Base-by-base conservation (phyloP, 2,329 filamentous ascomycete species). In the Fusarium verrucosum region DNA sequence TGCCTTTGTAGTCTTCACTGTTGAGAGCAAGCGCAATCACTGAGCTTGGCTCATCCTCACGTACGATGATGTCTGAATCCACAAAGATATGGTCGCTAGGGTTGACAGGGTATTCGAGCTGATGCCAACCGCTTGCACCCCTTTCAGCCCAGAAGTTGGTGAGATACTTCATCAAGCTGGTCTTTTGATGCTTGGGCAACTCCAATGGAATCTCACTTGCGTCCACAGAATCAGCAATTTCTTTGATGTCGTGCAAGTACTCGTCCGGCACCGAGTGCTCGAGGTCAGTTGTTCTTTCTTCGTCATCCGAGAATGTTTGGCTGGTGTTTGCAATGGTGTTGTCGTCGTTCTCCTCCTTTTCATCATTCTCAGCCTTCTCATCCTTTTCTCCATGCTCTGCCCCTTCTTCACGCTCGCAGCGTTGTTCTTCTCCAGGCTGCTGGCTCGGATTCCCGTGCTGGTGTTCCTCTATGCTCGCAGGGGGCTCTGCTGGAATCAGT, bases 61-160 rank as follows among this genome's bases (percentile, higher is more conserved):
- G 89, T 33, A 99, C 93, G 68, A 99, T 96, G 64, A 99, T 94
- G 75, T 99, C 92, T 10, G 93, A 96, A 78, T 99, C 94, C 50
- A 93, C 91, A 79, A 98, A 98, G 43, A 99, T 94, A 75, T 99
- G 95, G 74, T 99, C 95, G 16, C 89, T 92, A 41, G 90, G 83
- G 66, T 87, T 91, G 63, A 98, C 85, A 4, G 96, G 96, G 72
- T 99, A 99, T 51, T 99, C 95, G 19, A 99, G 84, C 20, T 90
- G 87, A 7, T 90, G 86, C 95, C 95, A 99, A 33, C 94, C 94
- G 75, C 93, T 97, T 22, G 96, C 92, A 43, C 95, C 98, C 50
- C 95, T 88, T 77, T 99, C 96, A 4, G 95, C 96, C 95, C 95
- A 99, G 77, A 99, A 99, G 72, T 94, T 97, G 16, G 93, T 95